Evolutionary conservation across 2,329 filamentous ascomycete species (phyloP), one percentile per base, ranked within the genome.

Genomic region (Cladosporium sp.): DNA sequence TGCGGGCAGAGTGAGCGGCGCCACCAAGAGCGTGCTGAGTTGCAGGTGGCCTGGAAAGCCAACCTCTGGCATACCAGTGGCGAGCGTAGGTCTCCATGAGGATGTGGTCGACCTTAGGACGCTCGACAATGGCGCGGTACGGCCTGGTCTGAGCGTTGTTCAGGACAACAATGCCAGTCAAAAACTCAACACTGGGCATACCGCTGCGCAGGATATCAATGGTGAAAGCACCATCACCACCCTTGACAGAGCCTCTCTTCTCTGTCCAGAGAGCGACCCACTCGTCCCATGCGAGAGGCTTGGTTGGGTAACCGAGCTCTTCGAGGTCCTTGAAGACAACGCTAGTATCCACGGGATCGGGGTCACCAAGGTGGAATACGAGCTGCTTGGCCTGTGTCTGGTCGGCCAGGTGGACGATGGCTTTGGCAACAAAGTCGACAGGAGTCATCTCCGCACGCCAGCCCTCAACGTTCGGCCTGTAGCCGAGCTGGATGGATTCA

Each of bases 381-480:
- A 83, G 82, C 72, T 91, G 89, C 11, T 87, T 82, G 1, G 83
- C 81, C 40, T 88, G 82, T 0, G 80, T 84, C 66, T 91, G 84
- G 69, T 89, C 87, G 49, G 88, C 84, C 23, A 93, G 83, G 21
- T 89, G 86, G 28, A 91, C 80, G 69, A 94, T 91, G 4, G 90
- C 87, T 68, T 87, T 88, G 78, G 88, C 91, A 66, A 93, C 90
- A 72, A 91, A 93, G 77, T 94, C 91, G 16, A 92, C 91, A 0
- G 91, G 91, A 0, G 91, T 93, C 91, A 93, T 93, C 78, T 94
- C 91, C 1, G 90, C 86, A 59, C 88, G 86, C 91, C 91, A 94
- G 50, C 88, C 88, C 59, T 89, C 83, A 4, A 93, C 87, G 62
- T 91, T 84, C 0, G 91, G 91, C 1, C 86, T 86, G 69, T 86